Percentiles rank a stretch among this genome's conserved stretches.
Conservation (phyloP, 768 basidiomycete genomes). For the Psilocybe subaeruginosa region DNA sequence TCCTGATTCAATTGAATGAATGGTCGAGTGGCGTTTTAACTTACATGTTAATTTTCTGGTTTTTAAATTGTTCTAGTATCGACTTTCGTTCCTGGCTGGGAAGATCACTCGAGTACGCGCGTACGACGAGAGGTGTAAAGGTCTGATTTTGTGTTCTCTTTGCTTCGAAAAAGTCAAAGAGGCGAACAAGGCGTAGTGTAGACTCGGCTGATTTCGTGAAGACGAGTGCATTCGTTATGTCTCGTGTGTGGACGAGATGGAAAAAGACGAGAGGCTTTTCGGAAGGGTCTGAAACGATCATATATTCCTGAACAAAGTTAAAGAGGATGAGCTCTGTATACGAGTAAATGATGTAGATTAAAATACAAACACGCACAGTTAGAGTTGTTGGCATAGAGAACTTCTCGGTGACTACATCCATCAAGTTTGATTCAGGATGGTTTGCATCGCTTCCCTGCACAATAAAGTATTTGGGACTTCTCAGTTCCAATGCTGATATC, state of each 20-base stretch:
- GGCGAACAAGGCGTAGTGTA: constrained; percentile 75
- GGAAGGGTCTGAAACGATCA: constrained; percentile 77
- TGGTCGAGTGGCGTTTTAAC: constrained; percentile 24
- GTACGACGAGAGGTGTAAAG: constrained; percentile 44
- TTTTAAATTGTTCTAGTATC: constrained; percentile 81
- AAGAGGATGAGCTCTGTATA: neutral
- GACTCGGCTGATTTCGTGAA: constrained; percentile 99
- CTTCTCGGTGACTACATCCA: constrained; percentile 69
- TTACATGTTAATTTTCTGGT: constrained; percentile 83
- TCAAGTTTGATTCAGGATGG: constrained; percentile 36
- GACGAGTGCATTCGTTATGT: constrained; percentile 74
- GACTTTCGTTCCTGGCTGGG: constrained; percentile 68
- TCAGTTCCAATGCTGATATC: constrained; percentile 78
- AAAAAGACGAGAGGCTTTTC: constrained; percentile 91
- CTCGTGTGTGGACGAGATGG: constrained; percentile 71
- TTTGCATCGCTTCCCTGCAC: constrained; percentile 58
- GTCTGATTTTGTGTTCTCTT: constrained; percentile 29
- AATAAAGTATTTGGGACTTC: constrained; percentile 86
- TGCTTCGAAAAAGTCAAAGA: constrained; percentile 82
- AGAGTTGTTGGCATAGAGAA: constrained; percentile 84
- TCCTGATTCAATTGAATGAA: neutral
- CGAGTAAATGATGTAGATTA: neutral
- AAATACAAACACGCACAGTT: constrained; percentile 46
- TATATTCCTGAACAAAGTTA: constrained; percentile 68
- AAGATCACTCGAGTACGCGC: constrained; percentile 89